Evolutionary conservation across 441 rosid species (phyloP).

Genomic region (Theobroma grandiflorum): DNA sequence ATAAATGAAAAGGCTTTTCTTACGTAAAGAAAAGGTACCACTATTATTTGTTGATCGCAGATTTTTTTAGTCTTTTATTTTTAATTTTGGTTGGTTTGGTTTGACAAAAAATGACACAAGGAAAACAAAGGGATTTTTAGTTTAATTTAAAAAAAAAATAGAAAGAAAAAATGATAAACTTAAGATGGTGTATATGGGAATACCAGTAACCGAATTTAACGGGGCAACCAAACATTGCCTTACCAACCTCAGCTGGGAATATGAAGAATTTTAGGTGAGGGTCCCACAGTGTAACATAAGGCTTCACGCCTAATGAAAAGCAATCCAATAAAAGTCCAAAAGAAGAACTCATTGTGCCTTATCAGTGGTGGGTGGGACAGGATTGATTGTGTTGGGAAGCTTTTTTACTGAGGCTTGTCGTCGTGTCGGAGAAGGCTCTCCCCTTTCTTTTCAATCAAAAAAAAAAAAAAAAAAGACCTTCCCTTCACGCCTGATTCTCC

Average conservation of each 20-base stretch:
- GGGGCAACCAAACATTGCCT: background rate
- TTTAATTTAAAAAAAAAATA: too few species aligned
- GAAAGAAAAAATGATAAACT: too few species aligned
- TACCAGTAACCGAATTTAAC: background rate
- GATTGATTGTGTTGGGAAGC: constrained; percentile 63
- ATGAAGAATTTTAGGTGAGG: constrained; percentile 28
- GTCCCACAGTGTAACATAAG: constrained; percentile 52
- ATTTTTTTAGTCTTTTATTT: background rate
- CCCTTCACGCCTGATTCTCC: constrained; percentile 61
- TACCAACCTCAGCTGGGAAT: constrained; percentile 13
- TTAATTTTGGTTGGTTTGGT: too few species aligned
- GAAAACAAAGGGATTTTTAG: too few species aligned
- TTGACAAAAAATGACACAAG: too few species aligned
- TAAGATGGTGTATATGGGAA: too few species aligned
- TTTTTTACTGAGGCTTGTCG: constrained; percentile 55
- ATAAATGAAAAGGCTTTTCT: background rate
- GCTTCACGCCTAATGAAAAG: constrained; percentile 77
- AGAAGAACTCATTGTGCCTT: constrained; percentile 62
- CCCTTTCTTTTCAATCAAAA: constrained; percentile 23
- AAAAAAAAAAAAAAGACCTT: background rate
- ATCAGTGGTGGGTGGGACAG: constrained; percentile 66
- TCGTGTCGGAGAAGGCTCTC: constrained; percentile 54
- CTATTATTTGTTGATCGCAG: background rate
- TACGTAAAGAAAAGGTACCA: background rate
- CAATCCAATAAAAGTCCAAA: constrained; percentile 63